Base-by-base conservation (phyloP, 164 flowering plant genomes). In the Hamamelis virginiana region DNA sequence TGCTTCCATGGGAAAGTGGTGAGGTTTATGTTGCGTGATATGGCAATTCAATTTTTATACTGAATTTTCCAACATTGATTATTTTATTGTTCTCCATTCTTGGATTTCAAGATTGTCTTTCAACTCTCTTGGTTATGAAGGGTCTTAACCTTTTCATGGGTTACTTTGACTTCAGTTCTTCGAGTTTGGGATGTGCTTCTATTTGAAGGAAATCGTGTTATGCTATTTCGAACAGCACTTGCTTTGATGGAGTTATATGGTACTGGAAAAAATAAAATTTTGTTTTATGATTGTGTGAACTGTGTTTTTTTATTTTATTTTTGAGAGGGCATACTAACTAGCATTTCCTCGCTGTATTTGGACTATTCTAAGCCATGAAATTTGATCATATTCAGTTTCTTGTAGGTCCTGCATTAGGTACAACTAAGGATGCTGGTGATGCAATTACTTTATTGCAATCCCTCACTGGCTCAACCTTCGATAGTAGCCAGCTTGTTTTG, bases 1-100 rank as follows among this genome's bases (percentile, higher is more conserved):
- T 92, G 88, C 89, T 95, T 81, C 99, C 99, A 25, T 95, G 98
- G 99, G 98, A 95, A 86, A 91, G 95, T 82, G 88, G 94, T 87
- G 75, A 86, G 90, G 23, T 73, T 74, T 76, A 62, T 67, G 23
- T 58, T 60, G 50, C 64, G 21, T 67, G 27, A 43, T 57, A 28
- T 41, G 66, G 22, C 19, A 67, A 57, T 74, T 28, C 21, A 59
- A 45, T 45, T 12, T 26, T 48, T 27, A 22, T 12, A 62, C 52
- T 33, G 6, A 33, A 33, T 33, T 33, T 59, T 38, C 9, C 53
- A 28, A 9, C 8, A 25, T 23, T 57, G 26, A n/a, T 47, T 23
- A 5, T 53, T 60, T 46, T 13, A 19, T 50, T 62, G 13, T 13
- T 58, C 41, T 23, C 16, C 48, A 21, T 4, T 46, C n/a, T 63